phyloP scores from a whole-genome alignment of 768 basidiomycete species.

The Cystoderma amianthinum region DNA sequence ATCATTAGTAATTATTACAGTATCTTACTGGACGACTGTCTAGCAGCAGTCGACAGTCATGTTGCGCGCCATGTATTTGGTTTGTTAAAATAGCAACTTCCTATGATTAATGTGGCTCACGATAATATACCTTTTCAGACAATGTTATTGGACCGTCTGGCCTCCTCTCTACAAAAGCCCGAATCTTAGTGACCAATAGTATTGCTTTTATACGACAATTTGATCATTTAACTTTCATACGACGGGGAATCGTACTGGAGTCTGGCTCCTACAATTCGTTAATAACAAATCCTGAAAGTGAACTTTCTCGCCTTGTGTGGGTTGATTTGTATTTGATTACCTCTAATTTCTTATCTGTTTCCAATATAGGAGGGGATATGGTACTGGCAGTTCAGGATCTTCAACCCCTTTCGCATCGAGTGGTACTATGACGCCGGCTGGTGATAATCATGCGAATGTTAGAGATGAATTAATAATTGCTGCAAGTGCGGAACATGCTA shows the following conservation, averaged over 20 bases:
- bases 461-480: slow-evolving; percentile 14
- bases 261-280: slow-evolving; percentile 57
- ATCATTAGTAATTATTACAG: slow-evolving; percentile 21
- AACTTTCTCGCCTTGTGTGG: slow-evolving; percentile 72
- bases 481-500: slow-evolving; percentile 16
- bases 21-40: slow-evolving; percentile 82
- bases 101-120: not conserved
- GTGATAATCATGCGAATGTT: slow-evolving; percentile 10
- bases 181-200: slow-evolving; percentile 83
- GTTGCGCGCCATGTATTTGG: slow-evolving; percentile 84
- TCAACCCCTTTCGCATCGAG: slow-evolving; percentile 42
- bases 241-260: slow-evolving; percentile 80
- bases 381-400: slow-evolving; percentile 38
- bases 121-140: no score
- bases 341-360: not conserved
- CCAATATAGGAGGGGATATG: slow-evolving; percentile 34
- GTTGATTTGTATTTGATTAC: slow-evolving; percentile 17
- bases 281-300: slow-evolving; percentile 51
- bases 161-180: slow-evolving; percentile 73
- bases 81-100: slow-evolving; percentile 15
- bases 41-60: slow-evolving; percentile 83
- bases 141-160: slow-evolving; percentile 84
- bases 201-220: slow-evolving; percentile 79
- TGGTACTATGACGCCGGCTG: slow-evolving; percentile 24
- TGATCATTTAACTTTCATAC: slow-evolving; percentile 68